These are phyloP conservation scores for Uronychia binucleata DNA, from an alignment of 73 alveolate species.

Conservation along the genomic window DNA sequence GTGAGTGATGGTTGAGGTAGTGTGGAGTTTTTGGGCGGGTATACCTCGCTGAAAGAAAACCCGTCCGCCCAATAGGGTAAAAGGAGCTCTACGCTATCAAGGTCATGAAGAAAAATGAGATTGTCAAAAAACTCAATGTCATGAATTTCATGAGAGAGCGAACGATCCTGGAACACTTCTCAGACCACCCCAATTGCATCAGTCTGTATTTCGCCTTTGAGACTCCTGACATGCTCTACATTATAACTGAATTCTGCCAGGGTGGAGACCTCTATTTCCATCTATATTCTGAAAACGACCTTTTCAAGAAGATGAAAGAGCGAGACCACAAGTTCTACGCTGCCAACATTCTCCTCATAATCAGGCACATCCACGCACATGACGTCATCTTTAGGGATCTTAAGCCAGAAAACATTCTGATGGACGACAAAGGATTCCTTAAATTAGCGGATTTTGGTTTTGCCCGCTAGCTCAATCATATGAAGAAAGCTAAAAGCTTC, in stretches of 20 bases:
- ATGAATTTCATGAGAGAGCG: neutral
- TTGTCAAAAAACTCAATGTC: neutral
- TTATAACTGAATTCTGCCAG: conserved; percentile 6
- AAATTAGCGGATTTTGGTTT: conserved; percentile 59
- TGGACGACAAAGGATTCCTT: conserved; percentile 44
- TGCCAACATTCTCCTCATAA: neutral
- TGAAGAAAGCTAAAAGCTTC: neutral
- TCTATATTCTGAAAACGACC: neutral
- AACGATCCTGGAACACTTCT: neutral
- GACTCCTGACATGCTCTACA: neutral
- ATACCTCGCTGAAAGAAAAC: neutral
- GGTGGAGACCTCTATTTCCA: conserved; percentile 33
- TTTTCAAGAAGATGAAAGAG: neutral
- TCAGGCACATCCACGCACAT: conserved; percentile 21
- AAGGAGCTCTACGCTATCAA: neutral
- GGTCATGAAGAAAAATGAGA: neutral
- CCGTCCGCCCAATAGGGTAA: neutral
- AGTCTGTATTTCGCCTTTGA: neutral
- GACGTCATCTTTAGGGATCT: conserved; percentile 67
- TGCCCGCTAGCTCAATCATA: neutral
- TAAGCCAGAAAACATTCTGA: conserved; percentile 68
- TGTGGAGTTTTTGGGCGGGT: neutral
- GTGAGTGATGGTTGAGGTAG: no score
- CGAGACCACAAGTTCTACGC: conserved; percentile 17
- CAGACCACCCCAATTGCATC: neutral